Conservation (phyloP, 768 basidiomycete genomes). For the Chalciporus pseudorubinellus region DNA sequence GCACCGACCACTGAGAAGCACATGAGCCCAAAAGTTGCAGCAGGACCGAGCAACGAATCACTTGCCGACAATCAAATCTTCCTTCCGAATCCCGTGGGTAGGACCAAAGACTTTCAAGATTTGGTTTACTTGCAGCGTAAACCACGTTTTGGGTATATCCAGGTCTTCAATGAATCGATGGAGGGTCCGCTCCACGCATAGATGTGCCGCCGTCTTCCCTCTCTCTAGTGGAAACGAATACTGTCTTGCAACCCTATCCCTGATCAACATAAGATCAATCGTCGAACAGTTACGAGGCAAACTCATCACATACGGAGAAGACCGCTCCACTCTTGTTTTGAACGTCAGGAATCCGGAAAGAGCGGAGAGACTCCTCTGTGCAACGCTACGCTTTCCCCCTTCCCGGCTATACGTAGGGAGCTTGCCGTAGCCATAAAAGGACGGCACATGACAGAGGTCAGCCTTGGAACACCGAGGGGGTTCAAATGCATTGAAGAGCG, state of each 20-base stretch:
- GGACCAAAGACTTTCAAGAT: constrained; percentile 56
- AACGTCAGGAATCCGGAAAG: constrained; percentile 51
- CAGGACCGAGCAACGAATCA: neutral
- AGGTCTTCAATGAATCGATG: constrained; percentile 66
- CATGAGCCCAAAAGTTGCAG: neutral
- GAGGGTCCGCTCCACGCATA: constrained; percentile 68
- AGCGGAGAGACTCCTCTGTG: constrained; percentile 55
- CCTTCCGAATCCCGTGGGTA: constrained; percentile 48
- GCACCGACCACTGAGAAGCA: constrained; percentile 57
- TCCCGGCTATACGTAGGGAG: constrained; percentile 42
- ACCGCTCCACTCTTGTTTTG: constrained; percentile 33
- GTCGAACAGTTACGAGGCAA: neutral
- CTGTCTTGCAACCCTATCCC: constrained; percentile 47
- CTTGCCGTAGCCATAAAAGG: constrained; percentile 64
- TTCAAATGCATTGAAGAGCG: constrained; percentile 66
- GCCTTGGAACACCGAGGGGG: constrained; percentile 47
- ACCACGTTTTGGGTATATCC: constrained; percentile 69
- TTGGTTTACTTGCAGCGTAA: constrained; percentile 62
- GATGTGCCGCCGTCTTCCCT: constrained; percentile 62
- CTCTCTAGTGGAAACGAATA: constrained; percentile 60
- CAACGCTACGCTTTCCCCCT: constrained; percentile 55
- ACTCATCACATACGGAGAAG: constrained; percentile 38
- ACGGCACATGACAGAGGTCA: constrained; percentile 47
- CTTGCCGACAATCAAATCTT: constrained; percentile 54
- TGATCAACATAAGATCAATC: constrained; percentile 15